Conservation (phyloP, 2,329 filamentous ascomycete genomes). For the Sclerotinia glacialis region DNA sequence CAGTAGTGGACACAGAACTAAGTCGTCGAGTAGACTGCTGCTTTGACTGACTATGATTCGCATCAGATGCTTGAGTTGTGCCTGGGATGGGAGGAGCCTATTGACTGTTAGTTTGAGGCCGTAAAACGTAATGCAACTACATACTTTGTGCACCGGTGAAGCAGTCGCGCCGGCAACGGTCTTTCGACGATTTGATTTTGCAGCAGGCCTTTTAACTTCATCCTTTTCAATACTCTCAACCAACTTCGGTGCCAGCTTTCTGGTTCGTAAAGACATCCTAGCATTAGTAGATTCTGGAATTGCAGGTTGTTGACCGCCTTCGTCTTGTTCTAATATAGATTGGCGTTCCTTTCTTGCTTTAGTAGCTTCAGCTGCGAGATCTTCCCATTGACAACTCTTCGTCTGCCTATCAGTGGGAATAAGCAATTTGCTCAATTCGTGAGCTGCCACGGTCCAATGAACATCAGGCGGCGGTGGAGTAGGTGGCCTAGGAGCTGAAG, state of each 20-base stretch:
- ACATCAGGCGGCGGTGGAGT: constrained; percentile 77
- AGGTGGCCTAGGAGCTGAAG: constrained; percentile 45
- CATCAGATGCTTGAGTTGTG: constrained; percentile 37
- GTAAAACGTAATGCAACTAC: not conserved
- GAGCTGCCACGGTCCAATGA: constrained; percentile 78
- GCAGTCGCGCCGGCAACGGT: constrained; percentile 57
- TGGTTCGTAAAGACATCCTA: constrained; percentile 72
- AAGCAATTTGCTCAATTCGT: constrained; percentile 78
- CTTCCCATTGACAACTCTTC: constrained; percentile 71
- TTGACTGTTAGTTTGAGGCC: not conserved
- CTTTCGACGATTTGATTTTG: constrained; percentile 52
- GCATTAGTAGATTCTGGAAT: constrained; percentile 44
- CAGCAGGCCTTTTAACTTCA: constrained; percentile 42
- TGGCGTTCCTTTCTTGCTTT: constrained; percentile 63
- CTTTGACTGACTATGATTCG: constrained; percentile 32
- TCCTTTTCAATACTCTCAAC: constrained; percentile 54
- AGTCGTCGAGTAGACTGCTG: constrained; percentile 41
- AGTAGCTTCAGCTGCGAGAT: constrained; percentile 69
- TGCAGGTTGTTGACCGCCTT: constrained; percentile 35
- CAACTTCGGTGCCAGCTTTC: constrained; percentile 56
- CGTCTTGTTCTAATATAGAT: constrained; percentile 46
- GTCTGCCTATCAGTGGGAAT: constrained; percentile 75
- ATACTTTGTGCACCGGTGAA: constrained; percentile 47
- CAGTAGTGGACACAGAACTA: constrained; percentile 46
- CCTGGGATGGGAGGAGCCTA: constrained; percentile 20